Percentiles rank a stretch among this genome's conserved stretches.
Evolutionary conservation across 2,329 filamentous ascomycete species (phyloP).

Genomic region (Talaromyces funiculosus): DNA sequence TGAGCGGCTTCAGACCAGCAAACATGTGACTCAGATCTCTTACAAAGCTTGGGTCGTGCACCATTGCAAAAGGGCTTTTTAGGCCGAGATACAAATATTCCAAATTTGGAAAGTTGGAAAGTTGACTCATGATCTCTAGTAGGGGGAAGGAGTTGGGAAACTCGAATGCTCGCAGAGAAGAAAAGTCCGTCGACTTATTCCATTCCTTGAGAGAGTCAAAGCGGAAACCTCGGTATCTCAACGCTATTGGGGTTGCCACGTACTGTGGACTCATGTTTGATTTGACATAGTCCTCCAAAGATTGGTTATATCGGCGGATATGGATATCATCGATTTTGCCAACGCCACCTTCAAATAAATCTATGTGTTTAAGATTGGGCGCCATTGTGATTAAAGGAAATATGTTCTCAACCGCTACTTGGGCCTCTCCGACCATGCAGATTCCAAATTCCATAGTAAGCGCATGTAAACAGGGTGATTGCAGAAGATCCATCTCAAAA

Average conservation of each 20-base stretch:
- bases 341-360: background rate
- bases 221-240: background rate
- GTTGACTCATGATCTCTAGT: background rate
- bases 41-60: background rate
- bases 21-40: background rate
- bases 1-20: background rate
- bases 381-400: constrained; percentile 1
- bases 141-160: background rate
- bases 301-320: background rate
- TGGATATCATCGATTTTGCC: background rate
- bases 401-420: background rate
- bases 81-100: constrained; percentile 4
- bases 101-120: background rate
- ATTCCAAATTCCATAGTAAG: background rate
- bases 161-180: constrained; percentile 1
- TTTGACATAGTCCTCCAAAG: background rate
- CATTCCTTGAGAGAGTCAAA: background rate
- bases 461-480: constrained; percentile 2
- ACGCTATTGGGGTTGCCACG: background rate
- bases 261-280: background rate
- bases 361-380: constrained; percentile 4
- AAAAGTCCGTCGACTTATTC: background rate
- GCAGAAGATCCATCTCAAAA: constrained; percentile 2
- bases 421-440: background rate
- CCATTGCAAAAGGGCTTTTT: background rate